Base-by-base conservation (phyloP, 441 rosid species). In the Erodium texanum region DNA sequence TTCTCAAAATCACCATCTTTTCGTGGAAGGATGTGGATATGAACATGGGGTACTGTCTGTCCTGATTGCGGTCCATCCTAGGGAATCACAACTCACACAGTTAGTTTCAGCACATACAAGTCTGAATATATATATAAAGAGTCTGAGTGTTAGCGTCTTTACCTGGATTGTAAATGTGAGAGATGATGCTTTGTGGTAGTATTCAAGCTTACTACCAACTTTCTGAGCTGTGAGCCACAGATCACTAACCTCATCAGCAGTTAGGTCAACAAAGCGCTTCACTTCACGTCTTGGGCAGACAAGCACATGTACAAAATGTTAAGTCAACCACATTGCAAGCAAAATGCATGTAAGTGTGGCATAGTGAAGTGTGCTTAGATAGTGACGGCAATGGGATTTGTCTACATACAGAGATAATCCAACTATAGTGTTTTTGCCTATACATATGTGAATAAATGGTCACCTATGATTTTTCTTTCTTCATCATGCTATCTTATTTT, bases 61-160 rank as follows among this genome's bases (percentile, higher is more conserved):
- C 99, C 97, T 19, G 97, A 84, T 54, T 89, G 82, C 15, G 96
- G 96, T 19, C 96, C 96, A 71, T 93, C 98, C 98, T 93, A 79
- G 54, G 4, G 29, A 43, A 23, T 38, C 62, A 69, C 64, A 24
- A 66, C 62, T 8, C 14, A 32, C 14, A 22, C 22, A 16, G n/a
- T 16, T 5, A 52, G 22, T 32, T 32, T 32, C 36, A 32, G 9
- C 2, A 16, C 20, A 5, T 5, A 16, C n/a, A n/a, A n/a, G n/a
- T n/a, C n/a, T n/a, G n/a, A n/a, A n/a, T n/a, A 7, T 24, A 29
- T 36, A 83, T 32, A 3, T 32, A 7, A 32, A 3, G 36, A 32
- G 5, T 32, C 36, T 3, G 36, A 3, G 36, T 32, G 36, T 32
- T 32, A 32, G 36, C 36, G 6, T 32, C 6, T 32, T 32, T 82